Evolutionary conservation across 2,329 filamentous ascomycete species (phyloP), one percentile per base, ranked within the genome.

Genomic region (Cordyceps tenuipes): DNA sequence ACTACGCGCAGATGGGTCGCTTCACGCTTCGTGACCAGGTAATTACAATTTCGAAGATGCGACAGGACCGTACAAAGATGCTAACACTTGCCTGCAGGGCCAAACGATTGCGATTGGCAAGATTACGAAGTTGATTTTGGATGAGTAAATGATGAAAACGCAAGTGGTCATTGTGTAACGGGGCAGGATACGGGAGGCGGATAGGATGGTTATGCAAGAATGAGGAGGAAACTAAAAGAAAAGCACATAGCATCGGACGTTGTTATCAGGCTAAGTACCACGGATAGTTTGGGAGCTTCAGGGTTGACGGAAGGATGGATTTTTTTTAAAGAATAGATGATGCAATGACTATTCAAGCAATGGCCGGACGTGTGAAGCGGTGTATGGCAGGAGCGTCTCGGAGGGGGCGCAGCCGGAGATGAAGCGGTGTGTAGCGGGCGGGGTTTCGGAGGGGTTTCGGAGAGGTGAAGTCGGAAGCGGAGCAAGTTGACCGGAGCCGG

Each of bases 71-170:
- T 5, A 43, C 15, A 15, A n/a, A 6, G 36, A 46, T 47, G 63
- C 68, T 70, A 69, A 71, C 65, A 71, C 56, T 67, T 39, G 8
- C 23, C 59, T 71, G 59, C 70, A 97, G 87, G 94, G 94, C 68
- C 93, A 97, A 89, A 99, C 94, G 0, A 97, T 99, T 78, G 94
- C 94, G 60, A 99, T 99, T 77, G 94, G 94, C 70, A 99, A 99
- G 84, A 95, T 99, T 73, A 97, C 91, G 62, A 97, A 92, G 82
- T 83, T 99, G 64, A 80, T 85, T 68, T 76, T 70, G 8, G 73
- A 77, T 19, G 72, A 74, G 0, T 54, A 57, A 62, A 44, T 19
- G 26, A 73, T 0, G 52, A 57, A 62, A 61, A 44, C 17, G 26
- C 34, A 50, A n/a, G 41, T 13, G 29, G 23, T 7, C n/a, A 48